Conservation (phyloP, 176 grass and related monocot species). For the Avena eriantha region DNA sequence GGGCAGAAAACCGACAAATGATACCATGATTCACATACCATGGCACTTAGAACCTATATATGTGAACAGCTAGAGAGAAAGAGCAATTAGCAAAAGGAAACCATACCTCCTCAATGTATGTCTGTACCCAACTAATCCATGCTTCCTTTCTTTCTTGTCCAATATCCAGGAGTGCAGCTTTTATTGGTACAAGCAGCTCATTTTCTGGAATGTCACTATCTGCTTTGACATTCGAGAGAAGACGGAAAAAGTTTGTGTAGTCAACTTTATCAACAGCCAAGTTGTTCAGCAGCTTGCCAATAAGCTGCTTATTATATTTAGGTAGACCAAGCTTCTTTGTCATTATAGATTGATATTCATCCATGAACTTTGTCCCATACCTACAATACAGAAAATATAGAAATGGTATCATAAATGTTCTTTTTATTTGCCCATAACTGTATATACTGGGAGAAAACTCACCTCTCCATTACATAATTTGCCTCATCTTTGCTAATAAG, state of each 20-base stretch:
- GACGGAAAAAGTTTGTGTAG: constrained; percentile 95
- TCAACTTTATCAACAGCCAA: constrained; percentile 95
- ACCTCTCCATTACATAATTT: constrained; percentile 98
- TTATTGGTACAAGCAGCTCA: constrained; percentile 81
- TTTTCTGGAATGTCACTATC: constrained; percentile 62
- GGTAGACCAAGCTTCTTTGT: constrained; percentile 81
- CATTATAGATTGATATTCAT: constrained; percentile 98
- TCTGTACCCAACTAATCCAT: constrained; percentile 92
- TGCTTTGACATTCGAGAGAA: constrained; percentile 88
- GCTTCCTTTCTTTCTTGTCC: constrained; percentile 96
- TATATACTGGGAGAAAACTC: constrained; percentile 40
- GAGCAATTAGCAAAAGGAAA: constrained; percentile 12
- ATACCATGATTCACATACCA: background rate
- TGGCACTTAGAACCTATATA: background rate
- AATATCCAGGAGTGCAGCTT: constrained; percentile 95
- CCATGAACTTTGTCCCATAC: constrained; percentile 98
- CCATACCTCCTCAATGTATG: constrained; percentile 91
- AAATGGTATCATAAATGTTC: background rate
- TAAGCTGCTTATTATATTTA: constrained; percentile 95
- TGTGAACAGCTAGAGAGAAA: background rate
- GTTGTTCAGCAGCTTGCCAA: constrained; percentile 83
- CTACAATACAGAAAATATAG: constrained; percentile 48
- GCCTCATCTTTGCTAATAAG: constrained; percentile 92
- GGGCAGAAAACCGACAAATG: background rate
- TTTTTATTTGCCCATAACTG: background rate